Conservation (phyloP, 371 early-diverging fungal genomes). For the Haplosporangium sp. region DNA sequence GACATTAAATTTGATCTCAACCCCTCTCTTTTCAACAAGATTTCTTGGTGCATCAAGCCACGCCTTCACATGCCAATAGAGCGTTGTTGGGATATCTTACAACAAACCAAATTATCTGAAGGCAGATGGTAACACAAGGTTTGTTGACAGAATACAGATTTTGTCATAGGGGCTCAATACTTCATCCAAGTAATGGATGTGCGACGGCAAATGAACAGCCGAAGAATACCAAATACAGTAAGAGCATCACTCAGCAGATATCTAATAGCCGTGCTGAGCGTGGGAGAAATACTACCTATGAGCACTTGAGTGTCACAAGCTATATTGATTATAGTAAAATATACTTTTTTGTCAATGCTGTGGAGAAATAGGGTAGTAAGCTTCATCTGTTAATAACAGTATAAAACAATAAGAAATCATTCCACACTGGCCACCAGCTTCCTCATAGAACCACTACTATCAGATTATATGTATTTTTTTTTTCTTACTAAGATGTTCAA, state of each 20-base stretch:
- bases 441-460: too few species aligned
- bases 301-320: not conserved
- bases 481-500: too few species aligned
- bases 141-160: not conserved
- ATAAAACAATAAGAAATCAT: too few species aligned
- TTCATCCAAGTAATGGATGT: not conserved
- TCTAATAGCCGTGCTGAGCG: not conserved
- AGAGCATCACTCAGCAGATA: slow-evolving; percentile 24
- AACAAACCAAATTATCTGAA: not conserved
- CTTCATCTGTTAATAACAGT: too few species aligned
- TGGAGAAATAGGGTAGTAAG: not conserved
- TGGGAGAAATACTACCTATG: not conserved
- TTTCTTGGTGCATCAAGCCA: not conserved
- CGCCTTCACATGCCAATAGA: slow-evolving; percentile 1
- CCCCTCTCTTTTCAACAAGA: not conserved
- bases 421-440: too few species aligned
- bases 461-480: too few species aligned
- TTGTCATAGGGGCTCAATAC: slow-evolving; percentile 7
- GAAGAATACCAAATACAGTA: slow-evolving; percentile 14
- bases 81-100: not conserved
- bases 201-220: slow-evolving; percentile 18
- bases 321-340: not conserved
- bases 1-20: not conserved
- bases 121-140: slow-evolving; percentile 12
- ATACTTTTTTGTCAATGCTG: not conserved